Evolutionary conservation across 176 grass and related monocot species (phyloP).

Genomic region (Aegilops longissima): DNA sequence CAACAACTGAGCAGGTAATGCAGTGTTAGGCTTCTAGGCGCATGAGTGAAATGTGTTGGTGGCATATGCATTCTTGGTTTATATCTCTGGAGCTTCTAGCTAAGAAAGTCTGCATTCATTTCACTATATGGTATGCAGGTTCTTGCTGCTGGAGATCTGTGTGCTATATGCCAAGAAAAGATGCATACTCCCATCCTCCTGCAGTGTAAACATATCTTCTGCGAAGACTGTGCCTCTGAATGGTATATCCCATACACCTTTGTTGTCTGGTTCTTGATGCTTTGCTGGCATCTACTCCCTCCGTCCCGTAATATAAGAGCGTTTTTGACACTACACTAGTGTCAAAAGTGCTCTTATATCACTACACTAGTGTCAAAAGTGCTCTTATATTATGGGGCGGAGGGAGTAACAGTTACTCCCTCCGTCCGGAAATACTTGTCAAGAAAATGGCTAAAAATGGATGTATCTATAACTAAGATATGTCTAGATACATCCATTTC

Average conservation of each 20-base stretch:
- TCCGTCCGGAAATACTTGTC: too few relatives aligned
- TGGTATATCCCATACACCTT: conserved; percentile 46
- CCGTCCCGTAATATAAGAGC: too few relatives aligned
- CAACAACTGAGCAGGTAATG: conserved; percentile 91
- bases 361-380: too few relatives aligned
- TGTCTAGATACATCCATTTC: too few relatives aligned
- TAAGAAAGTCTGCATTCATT: background rate
- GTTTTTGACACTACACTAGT: too few relatives aligned
- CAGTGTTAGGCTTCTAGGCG: background rate
- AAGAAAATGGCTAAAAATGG: too few relatives aligned
- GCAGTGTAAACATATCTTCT: conserved; percentile 82
- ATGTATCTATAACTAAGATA: too few relatives aligned
- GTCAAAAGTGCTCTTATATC: too few relatives aligned
- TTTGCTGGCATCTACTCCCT: background rate
- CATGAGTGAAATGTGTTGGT: background rate
- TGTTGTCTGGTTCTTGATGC: background rate
- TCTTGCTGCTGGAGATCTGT: conserved; percentile 71
- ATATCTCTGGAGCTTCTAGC: background rate
- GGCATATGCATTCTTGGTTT: background rate
- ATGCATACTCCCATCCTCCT: conserved; percentile 80
- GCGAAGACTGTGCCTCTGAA: conserved; percentile 94
- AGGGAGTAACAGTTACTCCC: background rate
- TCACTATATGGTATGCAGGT: conserved; percentile 46
- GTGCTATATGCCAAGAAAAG: conserved; percentile 93
- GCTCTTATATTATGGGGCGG: too few relatives aligned